A percentile compares a stretch with the other conserved stretches of the same genome.
These are phyloP conservation scores for Pseudocercospora fijiensis DNA, from an alignment of 2,329 filamentous ascomycete species.

Conservation along the genomic window DNA sequence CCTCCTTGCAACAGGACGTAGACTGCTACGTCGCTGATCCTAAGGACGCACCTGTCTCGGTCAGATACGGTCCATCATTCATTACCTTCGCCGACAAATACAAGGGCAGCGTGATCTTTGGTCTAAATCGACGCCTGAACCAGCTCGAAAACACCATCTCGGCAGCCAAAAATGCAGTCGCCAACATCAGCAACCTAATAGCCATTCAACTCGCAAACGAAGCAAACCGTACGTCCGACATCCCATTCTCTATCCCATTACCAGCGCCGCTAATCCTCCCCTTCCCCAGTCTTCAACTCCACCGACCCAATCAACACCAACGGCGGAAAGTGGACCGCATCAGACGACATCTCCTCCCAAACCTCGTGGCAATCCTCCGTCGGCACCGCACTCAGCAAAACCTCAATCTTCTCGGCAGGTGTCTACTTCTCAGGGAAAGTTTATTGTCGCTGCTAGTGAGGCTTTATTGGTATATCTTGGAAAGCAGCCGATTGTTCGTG, in stretches of 20 bases:
- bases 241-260: background rate
- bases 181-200: conserved; percentile 50
- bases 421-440: conserved; percentile 10
- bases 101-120: conserved; percentile 52
- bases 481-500: too few relatives aligned
- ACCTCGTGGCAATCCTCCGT: conserved; percentile 19
- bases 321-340: conserved; percentile 6
- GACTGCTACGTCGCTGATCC: conserved; percentile 52
- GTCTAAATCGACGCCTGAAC: conserved; percentile 56
- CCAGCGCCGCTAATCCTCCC: background rate
- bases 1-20: conserved; percentile 42
- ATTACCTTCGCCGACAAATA: conserved; percentile 53
- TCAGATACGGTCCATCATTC: conserved; percentile 56
- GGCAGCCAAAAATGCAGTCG: conserved; percentile 50
- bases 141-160: conserved; percentile 56
- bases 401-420: conserved; percentile 6
- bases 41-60: conserved; percentile 47
- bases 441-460: conserved; percentile 7
- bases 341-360: conserved; percentile 15
- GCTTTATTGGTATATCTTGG: conserved; percentile 10
- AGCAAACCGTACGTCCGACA: conserved; percentile 50
- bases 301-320: background rate
- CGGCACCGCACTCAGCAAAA: conserved; percentile 1
- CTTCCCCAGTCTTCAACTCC: background rate
- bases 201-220: conserved; percentile 60